Conservation (phyloP, 2,329 filamentous ascomycete genomes). For the Malbranchea zuffiana region DNA sequence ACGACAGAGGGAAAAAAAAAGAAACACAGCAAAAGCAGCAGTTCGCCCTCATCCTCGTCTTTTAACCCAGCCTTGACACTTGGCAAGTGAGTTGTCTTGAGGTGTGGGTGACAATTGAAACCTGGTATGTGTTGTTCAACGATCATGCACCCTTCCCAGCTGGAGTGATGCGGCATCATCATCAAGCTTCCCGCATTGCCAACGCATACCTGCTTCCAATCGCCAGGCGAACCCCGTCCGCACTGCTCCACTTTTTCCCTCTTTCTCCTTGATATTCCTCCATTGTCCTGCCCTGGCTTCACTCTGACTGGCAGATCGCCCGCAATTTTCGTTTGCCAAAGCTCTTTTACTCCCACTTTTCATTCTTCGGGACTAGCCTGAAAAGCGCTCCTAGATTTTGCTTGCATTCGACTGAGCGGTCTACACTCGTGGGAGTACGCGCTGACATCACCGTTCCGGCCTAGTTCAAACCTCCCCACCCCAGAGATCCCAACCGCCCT, state of each 20-base stretch:
- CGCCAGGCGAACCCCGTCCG: slow-evolving; percentile 4
- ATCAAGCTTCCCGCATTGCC: slow-evolving; percentile 12
- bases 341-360: too few relatives aligned
- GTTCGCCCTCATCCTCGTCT: too few relatives aligned
- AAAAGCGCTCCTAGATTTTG: too few relatives aligned
- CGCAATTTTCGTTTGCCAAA: too few relatives aligned
- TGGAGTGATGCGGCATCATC: slow-evolving; percentile 1
- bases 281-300: too few relatives aligned
- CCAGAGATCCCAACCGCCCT: slow-evolving; percentile 1
- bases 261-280: neutral
- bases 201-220: slow-evolving; percentile 13
- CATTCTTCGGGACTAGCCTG: too few relatives aligned
- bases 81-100: slow-evolving; percentile 8
- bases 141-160: slow-evolving; percentile 9
- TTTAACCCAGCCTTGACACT: too few relatives aligned
- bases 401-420: too few relatives aligned
- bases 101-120: slow-evolving; percentile 7
- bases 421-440: too few relatives aligned
- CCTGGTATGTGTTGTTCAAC: slow-evolving; percentile 10
- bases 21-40: too few relatives aligned
- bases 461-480: slow-evolving; percentile 1
- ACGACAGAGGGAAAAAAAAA: too few relatives aligned
- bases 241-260: neutral
- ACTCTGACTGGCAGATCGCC: too few relatives aligned
- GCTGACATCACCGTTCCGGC: slow-evolving; percentile 7